Percentiles rank a stretch among this genome's conserved stretches.
These are phyloP conservation scores for Naegleria gruberi DNA, from an alignment of 208 protist species.

Conservation along the genomic window DNA sequence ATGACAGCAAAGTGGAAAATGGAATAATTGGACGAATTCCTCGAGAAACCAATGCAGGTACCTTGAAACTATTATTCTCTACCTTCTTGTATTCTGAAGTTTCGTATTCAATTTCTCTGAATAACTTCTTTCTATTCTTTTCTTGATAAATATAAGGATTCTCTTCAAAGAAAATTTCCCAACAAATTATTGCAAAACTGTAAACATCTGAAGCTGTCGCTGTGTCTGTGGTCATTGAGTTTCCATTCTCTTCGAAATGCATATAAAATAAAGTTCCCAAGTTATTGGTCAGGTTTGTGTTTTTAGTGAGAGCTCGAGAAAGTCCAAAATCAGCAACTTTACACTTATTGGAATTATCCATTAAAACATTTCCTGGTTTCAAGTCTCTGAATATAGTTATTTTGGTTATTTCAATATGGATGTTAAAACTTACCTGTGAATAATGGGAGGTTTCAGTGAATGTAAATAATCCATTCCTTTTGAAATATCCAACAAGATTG, in stretches of 20 bases:
- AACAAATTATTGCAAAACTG: background rate
- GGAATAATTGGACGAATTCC: background rate
- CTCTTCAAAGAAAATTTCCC: background rate
- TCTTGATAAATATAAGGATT: background rate
- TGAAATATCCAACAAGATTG: background rate
- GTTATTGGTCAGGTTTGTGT: background rate
- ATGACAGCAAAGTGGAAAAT: too few relatives aligned
- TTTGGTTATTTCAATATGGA: background rate
- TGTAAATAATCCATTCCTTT: constrained; percentile 7
- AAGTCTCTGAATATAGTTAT: background rate
- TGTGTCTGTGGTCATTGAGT: background rate
- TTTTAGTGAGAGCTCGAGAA: too few relatives aligned
- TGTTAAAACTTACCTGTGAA: background rate
- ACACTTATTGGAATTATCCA: too few relatives aligned
- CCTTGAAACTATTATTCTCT: background rate
- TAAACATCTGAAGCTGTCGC: background rate
- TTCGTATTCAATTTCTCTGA: background rate
- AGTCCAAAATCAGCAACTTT: too few relatives aligned
- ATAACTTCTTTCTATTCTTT: too few relatives aligned
- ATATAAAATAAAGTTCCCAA: background rate
- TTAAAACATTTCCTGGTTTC: background rate
- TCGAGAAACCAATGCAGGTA: background rate
- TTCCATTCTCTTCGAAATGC: background rate
- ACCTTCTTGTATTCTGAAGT: background rate
- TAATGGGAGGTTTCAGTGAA: background rate